Evolutionary conservation across 106 monocot species (phyloP).

Genomic region (Ottelia alismoides): DNA sequence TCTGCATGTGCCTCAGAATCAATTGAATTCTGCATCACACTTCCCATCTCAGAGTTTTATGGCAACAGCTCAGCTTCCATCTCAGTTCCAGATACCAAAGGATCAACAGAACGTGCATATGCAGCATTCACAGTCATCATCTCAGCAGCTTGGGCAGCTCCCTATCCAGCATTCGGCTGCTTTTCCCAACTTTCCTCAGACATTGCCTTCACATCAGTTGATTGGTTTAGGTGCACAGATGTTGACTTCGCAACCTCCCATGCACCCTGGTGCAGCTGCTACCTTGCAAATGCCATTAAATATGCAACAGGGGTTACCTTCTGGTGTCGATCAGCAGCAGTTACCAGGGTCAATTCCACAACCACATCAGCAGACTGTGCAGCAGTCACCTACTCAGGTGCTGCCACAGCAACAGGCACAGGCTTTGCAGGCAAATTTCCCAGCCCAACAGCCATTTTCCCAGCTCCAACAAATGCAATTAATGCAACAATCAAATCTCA

Average conservation of each 20-base stretch:
- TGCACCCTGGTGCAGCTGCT: slow-evolving; percentile 29
- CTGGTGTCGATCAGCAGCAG: slow-evolving; percentile 42
- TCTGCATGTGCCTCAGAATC: slow-evolving; percentile 29
- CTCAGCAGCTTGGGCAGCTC: slow-evolving; percentile 41
- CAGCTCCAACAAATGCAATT: slow-evolving; percentile 81
- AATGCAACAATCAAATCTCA: slow-evolving; percentile 65
- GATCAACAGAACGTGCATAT: too few relatives aligned
- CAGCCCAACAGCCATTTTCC: slow-evolving; percentile 70
- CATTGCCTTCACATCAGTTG: slow-evolving; percentile 26
- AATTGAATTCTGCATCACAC: slow-evolving; percentile 27
- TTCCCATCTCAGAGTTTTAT: slow-evolving; percentile 34
- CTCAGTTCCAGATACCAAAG: too few relatives aligned
- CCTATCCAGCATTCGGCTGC: slow-evolving; percentile 44
- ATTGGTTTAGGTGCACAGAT: slow-evolving; percentile 32
- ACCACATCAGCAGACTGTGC: slow-evolving; percentile 50
- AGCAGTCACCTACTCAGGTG: slow-evolving; percentile 58
- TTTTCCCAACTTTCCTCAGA: slow-evolving; percentile 25
- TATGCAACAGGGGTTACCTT: slow-evolving; percentile 20
- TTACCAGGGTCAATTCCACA: slow-evolving; percentile 30
- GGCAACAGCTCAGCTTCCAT: too few relatives aligned
- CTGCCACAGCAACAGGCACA: slow-evolving; percentile 78
- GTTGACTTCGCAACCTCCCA: slow-evolving; percentile 30
- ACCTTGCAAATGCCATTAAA: slow-evolving; percentile 28
- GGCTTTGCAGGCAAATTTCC: slow-evolving; percentile 68
- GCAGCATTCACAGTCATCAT: slow-evolving; percentile 31